Base-by-base conservation (phyloP, 139 green algal genomes). In the Picochlorum sp. region DNA sequence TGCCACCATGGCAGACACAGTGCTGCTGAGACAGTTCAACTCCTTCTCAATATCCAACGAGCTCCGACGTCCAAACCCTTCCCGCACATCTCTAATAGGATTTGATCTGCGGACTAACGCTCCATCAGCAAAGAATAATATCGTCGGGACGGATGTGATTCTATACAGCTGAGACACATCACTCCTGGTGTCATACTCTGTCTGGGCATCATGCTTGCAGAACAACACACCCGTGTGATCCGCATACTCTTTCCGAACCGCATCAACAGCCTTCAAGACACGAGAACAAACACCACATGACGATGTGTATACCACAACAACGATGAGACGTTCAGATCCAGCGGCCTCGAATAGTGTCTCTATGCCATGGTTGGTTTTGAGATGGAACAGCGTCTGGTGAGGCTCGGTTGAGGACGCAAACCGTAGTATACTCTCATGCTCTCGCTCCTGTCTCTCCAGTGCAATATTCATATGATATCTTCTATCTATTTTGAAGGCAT, bases 111-210 rank as follows among this genome's bases (percentile, higher is more conserved):
- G 15, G 7, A 75, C 37, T 18, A 75, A 9, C 1, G 69, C 69
- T 24, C 69, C 73, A 45, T 80, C 73, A 4, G 69, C 18, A 50
- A 80, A 73, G 52, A 80, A 74, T 1, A 80, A 51, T n/a, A 80
- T 70, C 41, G 62, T 59, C 7, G 73, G 73, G 13, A 71, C 69
- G 13, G 11, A 54, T 2, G 31, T 49, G 4, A 80, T 44, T 4
- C 31, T 45, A 63, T 80, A 78, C 45, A 55, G 52, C 18, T 64
- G 38, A 4, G 68, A 52, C 3, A 80, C 31, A 44, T 80, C 73
- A 1, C 47, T 66, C 4, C 55, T 37, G 14, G 16, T 56, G 49
- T 80, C 73, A 60, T 70, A 80, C n/a, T 71, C 69, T 23, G 74
- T 59, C 8, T 51, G 20, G 49, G 71, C 49, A 59, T 80, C 63